phyloP scores from a whole-genome alignment of 192 early-diverging fungal species.

The Backusella liffmaniae region DNA sequence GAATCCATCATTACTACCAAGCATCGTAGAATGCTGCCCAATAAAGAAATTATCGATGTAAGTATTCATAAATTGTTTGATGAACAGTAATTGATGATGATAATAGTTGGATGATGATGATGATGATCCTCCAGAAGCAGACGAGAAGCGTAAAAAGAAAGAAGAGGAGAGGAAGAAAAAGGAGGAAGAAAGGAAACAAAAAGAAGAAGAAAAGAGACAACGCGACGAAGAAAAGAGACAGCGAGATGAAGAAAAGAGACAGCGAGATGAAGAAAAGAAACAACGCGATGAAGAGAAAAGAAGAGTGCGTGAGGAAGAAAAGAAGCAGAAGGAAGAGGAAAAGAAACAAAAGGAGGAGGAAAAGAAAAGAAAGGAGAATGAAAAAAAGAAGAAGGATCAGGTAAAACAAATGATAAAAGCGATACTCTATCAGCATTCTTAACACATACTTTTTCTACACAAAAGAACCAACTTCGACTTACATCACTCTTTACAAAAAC shows the following conservation, averaged over 20 bases:
- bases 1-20: constrained; percentile 12
- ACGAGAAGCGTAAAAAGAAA: constrained; percentile 1
- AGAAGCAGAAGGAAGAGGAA: constrained; percentile 38
- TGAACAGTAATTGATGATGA: not conserved
- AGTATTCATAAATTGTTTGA: not conserved
- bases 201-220: constrained; percentile 9
- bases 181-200: constrained; percentile 13
- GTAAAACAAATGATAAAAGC: not conserved
- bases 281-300: constrained; percentile 35
- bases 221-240: constrained; percentile 21
- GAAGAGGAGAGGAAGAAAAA: constrained; percentile 13
- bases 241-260: constrained; percentile 40
- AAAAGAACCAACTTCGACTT: constrained; percentile 10
- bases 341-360: constrained; percentile 39
- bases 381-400: constrained; percentile 28
- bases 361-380: constrained; percentile 42
- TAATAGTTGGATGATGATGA: constrained; percentile 8
- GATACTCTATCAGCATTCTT: too few relatives aligned
- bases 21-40: not conserved
- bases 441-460: not conserved
- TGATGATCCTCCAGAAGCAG: constrained; percentile 6
- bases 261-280: constrained; percentile 28
- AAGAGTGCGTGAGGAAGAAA: constrained; percentile 37
- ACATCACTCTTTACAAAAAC: constrained; percentile 38
- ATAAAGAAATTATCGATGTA: not conserved